Conservation (phyloP, 2,329 filamentous ascomycete species). For the Hypoxylon sp. region DNA sequence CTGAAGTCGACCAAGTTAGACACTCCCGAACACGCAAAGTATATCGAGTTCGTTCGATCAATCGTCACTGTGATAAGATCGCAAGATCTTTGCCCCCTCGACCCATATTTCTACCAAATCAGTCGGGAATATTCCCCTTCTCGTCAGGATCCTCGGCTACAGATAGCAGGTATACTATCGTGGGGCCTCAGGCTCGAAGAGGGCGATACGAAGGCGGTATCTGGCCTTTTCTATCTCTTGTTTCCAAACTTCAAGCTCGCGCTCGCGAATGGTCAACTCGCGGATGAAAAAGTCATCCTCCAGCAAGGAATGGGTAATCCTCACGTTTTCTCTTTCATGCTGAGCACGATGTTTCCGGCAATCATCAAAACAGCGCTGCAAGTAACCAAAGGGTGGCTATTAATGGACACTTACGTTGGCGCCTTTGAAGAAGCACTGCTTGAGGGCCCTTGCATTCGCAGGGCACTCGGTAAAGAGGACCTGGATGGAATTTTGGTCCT, state of each 20-base stretch:
- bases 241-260: constrained; percentile 69
- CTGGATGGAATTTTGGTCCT: constrained; percentile 52
- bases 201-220: constrained; percentile 60
- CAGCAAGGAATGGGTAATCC: constrained; percentile 61
- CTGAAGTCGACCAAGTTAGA: constrained; percentile 56
- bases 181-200: constrained; percentile 68
- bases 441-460: constrained; percentile 52
- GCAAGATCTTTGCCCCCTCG: constrained; percentile 66
- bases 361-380: constrained; percentile 57
- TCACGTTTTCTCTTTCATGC: constrained; percentile 61
- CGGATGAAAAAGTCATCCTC: constrained; percentile 61
- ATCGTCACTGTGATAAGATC: constrained; percentile 67
- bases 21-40: constrained; percentile 58
- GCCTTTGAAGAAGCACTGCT: constrained; percentile 57
- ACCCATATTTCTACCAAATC: constrained; percentile 69
- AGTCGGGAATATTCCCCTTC: constrained; percentile 68
- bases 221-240: constrained; percentile 68
- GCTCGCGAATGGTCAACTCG: constrained; percentile 62
- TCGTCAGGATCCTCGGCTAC: constrained; percentile 66
- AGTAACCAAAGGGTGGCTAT: constrained; percentile 57
- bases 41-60: constrained; percentile 64
- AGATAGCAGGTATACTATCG: constrained; percentile 66
- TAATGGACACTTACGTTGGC: constrained; percentile 64
- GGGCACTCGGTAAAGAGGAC: constrained; percentile 54
- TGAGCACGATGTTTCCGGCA: constrained; percentile 68